Conservation (phyloP, 2,329 filamentous ascomycete genomes). For the Cercospora beticola region DNA sequence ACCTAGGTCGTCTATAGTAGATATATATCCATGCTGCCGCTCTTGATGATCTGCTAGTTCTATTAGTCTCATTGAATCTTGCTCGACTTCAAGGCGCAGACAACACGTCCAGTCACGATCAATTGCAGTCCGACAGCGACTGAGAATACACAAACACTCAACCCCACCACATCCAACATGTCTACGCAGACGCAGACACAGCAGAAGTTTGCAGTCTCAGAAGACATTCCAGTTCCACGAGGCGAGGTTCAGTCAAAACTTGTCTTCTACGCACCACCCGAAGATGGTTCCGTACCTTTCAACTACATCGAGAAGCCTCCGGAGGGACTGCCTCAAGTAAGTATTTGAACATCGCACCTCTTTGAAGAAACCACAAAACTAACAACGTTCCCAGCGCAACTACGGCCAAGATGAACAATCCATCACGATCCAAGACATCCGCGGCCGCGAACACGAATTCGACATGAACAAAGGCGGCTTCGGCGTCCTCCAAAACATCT, state of each 20-base stretch:
- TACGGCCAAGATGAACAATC: constrained; percentile 53
- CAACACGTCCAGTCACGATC: neutral
- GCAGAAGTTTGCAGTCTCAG: constrained; percentile 28
- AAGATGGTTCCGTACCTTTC: constrained; percentile 61
- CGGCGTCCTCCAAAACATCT: constrained; percentile 59
- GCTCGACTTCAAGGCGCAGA: neutral
- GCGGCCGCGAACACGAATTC: constrained; percentile 66
- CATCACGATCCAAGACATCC: constrained; percentile 69
- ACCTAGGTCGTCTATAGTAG: neutral
- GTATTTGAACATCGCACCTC: neutral
- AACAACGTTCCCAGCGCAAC: constrained; percentile 60
- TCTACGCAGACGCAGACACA: constrained; percentile 31
- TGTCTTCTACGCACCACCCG: constrained; percentile 64
- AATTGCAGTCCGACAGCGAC: neutral
- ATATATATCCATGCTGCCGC: constrained; percentile 4
- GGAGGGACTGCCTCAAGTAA: constrained; percentile 44
- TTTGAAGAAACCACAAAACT: neutral
- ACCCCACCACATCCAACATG: constrained; percentile 6
- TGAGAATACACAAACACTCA: neutral
- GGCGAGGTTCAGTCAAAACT: constrained; percentile 64
- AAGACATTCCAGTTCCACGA: constrained; percentile 46
- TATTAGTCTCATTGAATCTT: neutral
- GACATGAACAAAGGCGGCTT: constrained; percentile 75
- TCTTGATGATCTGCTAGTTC: neutral
- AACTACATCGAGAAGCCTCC: constrained; percentile 61